Evolutionary conservation across 2,329 filamentous ascomycete species (phyloP).

Genomic region (Nemania diffusa): DNA sequence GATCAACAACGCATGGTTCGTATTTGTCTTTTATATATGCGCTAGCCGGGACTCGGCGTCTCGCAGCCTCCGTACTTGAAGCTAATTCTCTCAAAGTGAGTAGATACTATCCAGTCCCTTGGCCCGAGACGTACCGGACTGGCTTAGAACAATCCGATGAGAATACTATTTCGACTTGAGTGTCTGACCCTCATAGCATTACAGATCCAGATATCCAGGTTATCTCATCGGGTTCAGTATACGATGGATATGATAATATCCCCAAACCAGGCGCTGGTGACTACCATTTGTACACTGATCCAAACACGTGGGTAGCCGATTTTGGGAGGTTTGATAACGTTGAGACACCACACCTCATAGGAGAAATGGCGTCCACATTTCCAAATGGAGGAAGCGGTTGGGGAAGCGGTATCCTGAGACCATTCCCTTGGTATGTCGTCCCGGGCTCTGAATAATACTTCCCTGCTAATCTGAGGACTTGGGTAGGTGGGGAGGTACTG

Average conservation of each 20-base stretch:
- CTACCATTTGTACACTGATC: conserved; percentile 63
- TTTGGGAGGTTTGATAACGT: conserved; percentile 66
- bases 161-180: neutral
- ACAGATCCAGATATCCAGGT: conserved; percentile 65
- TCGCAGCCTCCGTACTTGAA: neutral
- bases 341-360: conserved; percentile 44
- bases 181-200: neutral
- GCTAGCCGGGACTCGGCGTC: neutral
- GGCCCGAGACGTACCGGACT: neutral
- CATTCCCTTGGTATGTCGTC: conserved; percentile 56
- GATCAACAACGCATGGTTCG: conserved; percentile 58
- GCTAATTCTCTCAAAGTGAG: conserved; percentile 24
- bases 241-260: conserved; percentile 57
- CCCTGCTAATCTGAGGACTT: conserved; percentile 25
- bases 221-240: conserved; percentile 60
- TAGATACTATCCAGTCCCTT: neutral
- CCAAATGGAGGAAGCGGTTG: conserved; percentile 63
- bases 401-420: conserved; percentile 55
- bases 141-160: neutral
- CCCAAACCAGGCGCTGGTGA: conserved; percentile 58
- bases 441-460: neutral
- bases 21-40: neutral
- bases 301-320: conserved; percentile 60
- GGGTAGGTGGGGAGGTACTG: conserved; percentile 64
- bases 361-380: conserved; percentile 64